Conservation (phyloP, 1,284 basidiomycete species). For the Phenoliferia sp. region DNA sequence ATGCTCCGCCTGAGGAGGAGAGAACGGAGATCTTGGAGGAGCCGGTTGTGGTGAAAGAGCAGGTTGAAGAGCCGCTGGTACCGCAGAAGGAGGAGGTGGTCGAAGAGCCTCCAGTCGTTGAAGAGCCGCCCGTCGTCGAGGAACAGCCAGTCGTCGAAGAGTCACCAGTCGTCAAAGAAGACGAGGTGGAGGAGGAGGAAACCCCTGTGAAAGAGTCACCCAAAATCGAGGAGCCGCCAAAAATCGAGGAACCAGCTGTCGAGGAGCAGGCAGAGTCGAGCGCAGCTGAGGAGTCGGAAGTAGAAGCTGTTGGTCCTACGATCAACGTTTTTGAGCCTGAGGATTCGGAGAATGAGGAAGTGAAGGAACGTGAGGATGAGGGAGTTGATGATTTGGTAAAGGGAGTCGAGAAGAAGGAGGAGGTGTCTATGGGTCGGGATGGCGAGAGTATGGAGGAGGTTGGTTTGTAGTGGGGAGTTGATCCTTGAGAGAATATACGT, state of each 20-base stretch:
- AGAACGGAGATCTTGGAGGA: background rate
- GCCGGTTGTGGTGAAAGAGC: background rate
- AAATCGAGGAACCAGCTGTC: background rate
- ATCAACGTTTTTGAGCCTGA: background rate
- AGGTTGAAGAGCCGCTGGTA: background rate
- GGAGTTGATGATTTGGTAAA: background rate
- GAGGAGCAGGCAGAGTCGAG: background rate
- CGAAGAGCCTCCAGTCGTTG: background rate
- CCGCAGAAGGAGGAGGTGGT: too few species aligned
- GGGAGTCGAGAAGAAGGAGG: background rate
- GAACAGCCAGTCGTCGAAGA: background rate
- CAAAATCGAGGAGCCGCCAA: background rate
- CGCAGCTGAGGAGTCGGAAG: background rate
- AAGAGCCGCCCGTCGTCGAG: background rate
- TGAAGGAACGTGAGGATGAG: background rate
- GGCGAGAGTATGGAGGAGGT: conserved; percentile 3
- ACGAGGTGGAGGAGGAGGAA: background rate
- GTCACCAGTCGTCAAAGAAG: background rate
- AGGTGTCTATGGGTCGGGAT: background rate
- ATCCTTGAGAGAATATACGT: too few species aligned
- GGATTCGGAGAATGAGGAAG: background rate
- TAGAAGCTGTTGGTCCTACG: background rate
- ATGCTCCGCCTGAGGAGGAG: conserved; percentile 10
- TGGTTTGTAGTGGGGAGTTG: background rate
- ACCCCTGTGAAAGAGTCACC: background rate